phyloP scores from a whole-genome alignment of 2,329 filamentous ascomycete species.

The Ceratocystis lukuohia region DNA sequence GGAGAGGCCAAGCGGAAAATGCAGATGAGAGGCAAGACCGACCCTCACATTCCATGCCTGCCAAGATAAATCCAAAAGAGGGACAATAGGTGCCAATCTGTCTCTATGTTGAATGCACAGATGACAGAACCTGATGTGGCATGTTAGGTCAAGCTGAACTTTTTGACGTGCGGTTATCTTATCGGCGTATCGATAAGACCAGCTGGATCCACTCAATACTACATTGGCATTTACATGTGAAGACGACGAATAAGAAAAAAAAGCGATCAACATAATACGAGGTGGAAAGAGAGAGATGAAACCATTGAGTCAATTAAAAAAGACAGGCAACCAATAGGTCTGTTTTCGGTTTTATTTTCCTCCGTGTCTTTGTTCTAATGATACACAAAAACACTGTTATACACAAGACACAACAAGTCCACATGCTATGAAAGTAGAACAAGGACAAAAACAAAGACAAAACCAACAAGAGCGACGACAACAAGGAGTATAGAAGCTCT shows the following conservation, averaged over 20 bases:
- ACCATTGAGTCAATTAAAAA: background rate
- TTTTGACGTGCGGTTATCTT: background rate
- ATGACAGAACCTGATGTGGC: too few relatives aligned
- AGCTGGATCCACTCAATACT: background rate
- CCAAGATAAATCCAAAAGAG: too few relatives aligned
- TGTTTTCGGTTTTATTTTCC: too few relatives aligned
- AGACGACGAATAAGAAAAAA: background rate
- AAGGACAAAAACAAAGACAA: background rate
- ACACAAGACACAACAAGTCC: background rate
- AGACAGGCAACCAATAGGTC: background rate
- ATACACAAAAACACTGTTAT: background rate
- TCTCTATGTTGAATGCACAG: too few relatives aligned
- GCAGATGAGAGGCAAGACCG: too few relatives aligned
- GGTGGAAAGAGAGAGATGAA: background rate
- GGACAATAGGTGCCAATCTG: too few relatives aligned
- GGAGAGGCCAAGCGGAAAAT: too few relatives aligned
- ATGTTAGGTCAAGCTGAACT: background rate
- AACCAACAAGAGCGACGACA: background rate
- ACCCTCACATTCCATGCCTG: too few relatives aligned
- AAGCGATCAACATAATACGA: background rate
- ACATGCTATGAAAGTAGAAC: background rate
- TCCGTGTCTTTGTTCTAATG: background rate
- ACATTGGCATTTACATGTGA: slow-evolving; percentile 7
- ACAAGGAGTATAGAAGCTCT: too few relatives aligned
- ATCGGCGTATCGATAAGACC: background rate